Evolutionary conservation across 495 filamentous ascomycete genomes (phyloP).

Genomic region (Cairneyella variabilis): DNA sequence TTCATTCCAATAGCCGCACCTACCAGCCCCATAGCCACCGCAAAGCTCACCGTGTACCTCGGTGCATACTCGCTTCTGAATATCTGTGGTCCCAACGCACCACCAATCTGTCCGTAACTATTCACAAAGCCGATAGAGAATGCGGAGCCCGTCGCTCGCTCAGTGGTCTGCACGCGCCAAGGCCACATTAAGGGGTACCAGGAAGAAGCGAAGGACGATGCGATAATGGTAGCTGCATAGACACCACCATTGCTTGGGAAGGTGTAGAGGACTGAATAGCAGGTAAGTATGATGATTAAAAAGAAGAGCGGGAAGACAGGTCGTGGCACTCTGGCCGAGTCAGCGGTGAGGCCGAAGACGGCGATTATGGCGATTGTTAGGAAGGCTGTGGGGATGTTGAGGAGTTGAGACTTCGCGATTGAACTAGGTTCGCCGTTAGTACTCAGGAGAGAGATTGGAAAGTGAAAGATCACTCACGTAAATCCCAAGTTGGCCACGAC

Average conservation of each 20-base stretch:
- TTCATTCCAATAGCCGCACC: conserved; percentile 12
- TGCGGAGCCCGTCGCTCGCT: conserved; percentile 51
- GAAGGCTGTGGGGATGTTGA: conserved; percentile 52
- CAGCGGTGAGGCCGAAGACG: conserved; percentile 36
- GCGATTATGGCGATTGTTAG: conserved; percentile 41
- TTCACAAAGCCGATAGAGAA: conserved; percentile 54
- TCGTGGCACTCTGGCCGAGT: conserved; percentile 37
- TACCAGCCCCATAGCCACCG: conserved; percentile 25
- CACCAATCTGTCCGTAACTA: conserved; percentile 43
- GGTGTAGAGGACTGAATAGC: conserved; percentile 37
- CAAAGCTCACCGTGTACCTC: conserved; percentile 42
- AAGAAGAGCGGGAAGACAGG: conserved; percentile 39
- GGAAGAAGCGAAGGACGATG: conserved; percentile 19
- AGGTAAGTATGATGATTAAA: conserved; percentile 36
- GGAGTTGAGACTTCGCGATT: conserved; percentile 45
- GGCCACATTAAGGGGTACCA: conserved; percentile 33
- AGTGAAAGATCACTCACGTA: too few species aligned
- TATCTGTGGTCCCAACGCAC: conserved; percentile 51
- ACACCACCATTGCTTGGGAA: conserved; percentile 34
- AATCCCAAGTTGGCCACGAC: conserved; percentile 54
- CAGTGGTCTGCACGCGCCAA: conserved; percentile 15
- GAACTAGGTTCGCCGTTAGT: conserved; percentile 33
- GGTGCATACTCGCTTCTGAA: conserved; percentile 43
- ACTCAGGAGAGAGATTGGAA: too few species aligned
- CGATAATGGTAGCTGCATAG: conserved; percentile 32